Conservation (phyloP, 768 basidiomycete genomes). For the Naganishia vaughanmartiniae region DNA sequence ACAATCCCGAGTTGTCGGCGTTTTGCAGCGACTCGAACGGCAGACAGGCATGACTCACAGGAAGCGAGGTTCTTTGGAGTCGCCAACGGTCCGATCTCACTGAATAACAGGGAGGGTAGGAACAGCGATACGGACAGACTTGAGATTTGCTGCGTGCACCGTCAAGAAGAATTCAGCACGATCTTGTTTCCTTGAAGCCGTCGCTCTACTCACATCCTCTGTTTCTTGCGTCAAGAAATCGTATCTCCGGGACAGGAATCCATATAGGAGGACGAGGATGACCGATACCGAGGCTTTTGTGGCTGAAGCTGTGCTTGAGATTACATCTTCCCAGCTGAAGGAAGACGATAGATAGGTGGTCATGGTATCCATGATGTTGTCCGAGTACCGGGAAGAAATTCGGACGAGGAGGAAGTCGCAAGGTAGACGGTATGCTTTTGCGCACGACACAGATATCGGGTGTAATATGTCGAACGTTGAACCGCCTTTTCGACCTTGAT, state of each 20-base stretch:
- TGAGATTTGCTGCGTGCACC: not conserved
- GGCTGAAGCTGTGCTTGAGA: constrained; percentile 2
- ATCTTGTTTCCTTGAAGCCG: not conserved
- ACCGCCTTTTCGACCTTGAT: not conserved
- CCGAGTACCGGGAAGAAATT: not conserved
- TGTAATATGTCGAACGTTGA: not conserved
- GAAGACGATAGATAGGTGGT: constrained; percentile 6
- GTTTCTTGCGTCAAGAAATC: constrained; percentile 41
- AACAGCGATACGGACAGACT: constrained; percentile 45
- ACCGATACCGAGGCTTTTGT: constrained; percentile 43
- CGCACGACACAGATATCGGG: not conserved
- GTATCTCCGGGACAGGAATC: constrained; percentile 37
- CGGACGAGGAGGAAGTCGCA: not conserved
- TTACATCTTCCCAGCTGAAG: constrained; percentile 11
- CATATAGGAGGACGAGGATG: constrained; percentile 44
- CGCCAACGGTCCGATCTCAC: constrained; percentile 50
- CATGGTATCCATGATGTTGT: not conserved
- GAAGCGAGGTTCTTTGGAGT: constrained; percentile 42
- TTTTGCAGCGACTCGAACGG: not conserved
- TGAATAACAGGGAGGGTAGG: constrained; percentile 49
- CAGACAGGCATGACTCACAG: constrained; percentile 36
- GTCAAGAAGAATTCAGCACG: not conserved
- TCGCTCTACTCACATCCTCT: constrained; percentile 22
- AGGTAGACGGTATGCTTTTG: not conserved
- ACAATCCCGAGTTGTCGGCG: not conserved